Base-by-base conservation (phyloP, 169 alveolate species). In the Plasmodium adleri region DNA sequence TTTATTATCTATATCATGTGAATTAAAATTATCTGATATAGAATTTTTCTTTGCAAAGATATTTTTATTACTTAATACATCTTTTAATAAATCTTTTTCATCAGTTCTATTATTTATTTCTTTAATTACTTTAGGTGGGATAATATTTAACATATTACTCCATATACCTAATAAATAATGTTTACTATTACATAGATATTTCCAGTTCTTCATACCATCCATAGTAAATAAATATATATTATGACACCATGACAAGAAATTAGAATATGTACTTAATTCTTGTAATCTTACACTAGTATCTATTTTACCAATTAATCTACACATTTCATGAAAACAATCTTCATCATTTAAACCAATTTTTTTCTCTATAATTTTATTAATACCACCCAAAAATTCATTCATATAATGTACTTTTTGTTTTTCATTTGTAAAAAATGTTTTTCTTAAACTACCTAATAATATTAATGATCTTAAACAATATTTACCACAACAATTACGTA, bases 91-190 rank as follows among this genome's bases (percentile, higher is more conserved):
- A 68, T 83, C 91, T 10, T 83, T 83, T 56, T 83, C 91, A 59
- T 83, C 91, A 22, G 91, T 83, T 45, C 85, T 62, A 72, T 73
- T 83, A 71, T 83, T 83, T 20, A 83, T 83, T 83, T 83, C 91
- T 70, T 83, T 71, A 39, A 83, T 83, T 13, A 83, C 67, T 71
- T 83, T 83, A 22, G 85, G 47, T 13, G 91, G 91, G 7, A 83
- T 71, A 12, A 83, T 83, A 56, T 83, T 83, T 71, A 83, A 12
- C 97, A 97, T 94, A 88, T 96, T 97, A 28, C 97, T 94, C 99
- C 99, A 97, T 68, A 96, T 97, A 6, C 98, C 98, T 86, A 97
- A 91, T 45, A 97, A 92, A 74, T 97, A 97, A 88, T 97, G 99
- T 64, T 96, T 96, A 87, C 98, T 96, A 89, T 97, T 97, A 54